Base-by-base conservation (phyloP, 495 filamentous ascomycete species). In the Xylaria sp. region DNA sequence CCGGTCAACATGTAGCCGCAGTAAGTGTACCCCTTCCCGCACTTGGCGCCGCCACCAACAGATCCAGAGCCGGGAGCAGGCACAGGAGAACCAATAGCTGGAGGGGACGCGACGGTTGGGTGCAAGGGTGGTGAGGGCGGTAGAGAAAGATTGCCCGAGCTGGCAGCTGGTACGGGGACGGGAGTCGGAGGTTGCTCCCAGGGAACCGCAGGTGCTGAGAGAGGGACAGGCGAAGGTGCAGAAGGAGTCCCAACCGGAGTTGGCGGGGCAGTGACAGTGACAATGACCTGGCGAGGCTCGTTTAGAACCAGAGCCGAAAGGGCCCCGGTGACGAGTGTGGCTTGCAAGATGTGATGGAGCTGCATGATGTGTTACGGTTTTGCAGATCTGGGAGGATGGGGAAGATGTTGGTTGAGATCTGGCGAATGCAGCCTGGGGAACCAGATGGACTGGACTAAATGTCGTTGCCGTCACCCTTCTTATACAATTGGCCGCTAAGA, bases 11-110 rank as follows among this genome's bases (percentile, higher is more conserved):
- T 83, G 69, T 83, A 84, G 0, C 82, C 82, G 69, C 82, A 84
- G 67, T 84, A 84, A 4, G 82, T 84, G 53, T 81, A 84, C 1
- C 82, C 82, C 57, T 80, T 78, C 35, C 81, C 81, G 53, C 82
- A 84, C 1, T 81, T 78, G 7, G 81, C 73, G 11, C 71, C 69
- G n/a, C 21, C 74, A 17, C 33, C 75, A 26, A 58, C 9, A 19
- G 70, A 67, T 19, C 61, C 70, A 15, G 67, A 21, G 24, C 71
- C 69, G 26, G 73, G 53, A 21, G 26, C 48, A 48, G 70, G 70
- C 12, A 7, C 59, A 29, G 71, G 40, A 5, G 64, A 50, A 2
- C 55, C 57, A 14, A 33, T 37, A 15, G 35, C 7, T 26, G 71
- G 52, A 62, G 33, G 0, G 5, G 66, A 58, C 15, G 66, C 33